phyloP scores from a whole-genome alignment of 148 eudicot species.

The Rhododendron ovatum region DNA sequence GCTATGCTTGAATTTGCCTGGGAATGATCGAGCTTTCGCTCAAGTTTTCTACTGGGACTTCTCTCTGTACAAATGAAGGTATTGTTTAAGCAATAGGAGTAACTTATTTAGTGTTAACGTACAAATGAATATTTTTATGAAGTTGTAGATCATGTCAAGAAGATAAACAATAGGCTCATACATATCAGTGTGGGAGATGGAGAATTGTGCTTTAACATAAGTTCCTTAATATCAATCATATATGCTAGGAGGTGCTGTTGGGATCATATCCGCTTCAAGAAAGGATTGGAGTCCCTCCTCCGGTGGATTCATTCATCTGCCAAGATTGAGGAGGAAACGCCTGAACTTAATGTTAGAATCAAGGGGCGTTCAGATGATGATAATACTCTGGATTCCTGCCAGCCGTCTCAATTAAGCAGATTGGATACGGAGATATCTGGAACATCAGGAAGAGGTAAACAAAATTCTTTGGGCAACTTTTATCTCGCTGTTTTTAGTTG shows the following conservation, averaged over 20 bases:
- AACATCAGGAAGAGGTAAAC: constrained; percentile 86
- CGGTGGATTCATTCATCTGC: constrained; percentile 32
- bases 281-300: constrained; percentile 73
- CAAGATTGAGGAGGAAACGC: constrained; percentile 36
- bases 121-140: neutral
- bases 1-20: constrained; percentile 53
- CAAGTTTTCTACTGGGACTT: constrained; percentile 29
- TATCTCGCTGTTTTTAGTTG: neutral
- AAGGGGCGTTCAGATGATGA: constrained; percentile 48
- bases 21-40: no score
- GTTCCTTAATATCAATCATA: constrained; percentile 11
- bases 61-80: constrained; percentile 30
- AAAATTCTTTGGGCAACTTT: neutral
- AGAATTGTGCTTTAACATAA: neutral
- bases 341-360: constrained; percentile 31
- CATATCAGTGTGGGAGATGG: no score
- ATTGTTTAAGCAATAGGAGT: neutral
- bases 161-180: no score
- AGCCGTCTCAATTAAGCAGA: constrained; percentile 73
- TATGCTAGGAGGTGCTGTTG: constrained; percentile 14
- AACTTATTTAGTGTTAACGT: neutral
- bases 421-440: constrained; percentile 93
- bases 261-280: constrained; percentile 62
- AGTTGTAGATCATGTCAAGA: no score
- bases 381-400: constrained; percentile 42